Evolutionary conservation across 73 alveolate species (phyloP), one percentile per base, ranked within the genome.

Genomic region (Uronychia binucleata): DNA sequence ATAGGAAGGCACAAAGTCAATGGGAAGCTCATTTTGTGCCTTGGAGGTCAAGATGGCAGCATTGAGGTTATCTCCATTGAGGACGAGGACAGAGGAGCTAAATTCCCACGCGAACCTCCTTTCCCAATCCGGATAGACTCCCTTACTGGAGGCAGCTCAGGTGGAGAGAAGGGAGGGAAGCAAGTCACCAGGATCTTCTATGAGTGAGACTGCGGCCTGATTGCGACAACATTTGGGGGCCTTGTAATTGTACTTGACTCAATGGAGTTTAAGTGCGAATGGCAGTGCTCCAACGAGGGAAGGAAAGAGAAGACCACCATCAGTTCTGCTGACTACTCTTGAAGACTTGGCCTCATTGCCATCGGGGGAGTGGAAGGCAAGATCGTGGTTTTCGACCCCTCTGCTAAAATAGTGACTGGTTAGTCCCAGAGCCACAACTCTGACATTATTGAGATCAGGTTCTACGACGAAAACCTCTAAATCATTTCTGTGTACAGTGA

Each of bases 301-400:
- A 79, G 82, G 26, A 87, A 80, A 46, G 88, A 79, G 34, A 79
- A 86, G 76, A 46, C 59, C 11, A 87, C 93, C 28, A 80, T 87
- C 14, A 67, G 87, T 5, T 59, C 89, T 0, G 32, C 77, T 31
- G 93, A 87, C 81, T 87, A 80, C 77, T 80, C 89, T 26, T 14
- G 30, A 33, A n/a, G 58, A 28, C 27, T 58, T 1, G 87, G 87
- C n/a, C 75, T 87, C 14, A 80, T 87, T 27, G 93, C 89, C 0
- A 74, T 80, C 14, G 89, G 94, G 1, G 94, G 94, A 0, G 57
- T 67, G 28, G 94, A 88, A 46, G 94, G 94, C 1, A 88, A 75
- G 33, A 13, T 88, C 0, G 78, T 88, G 14, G 78, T 88, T 13
- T 67, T 88, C 57, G 94, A 88, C 57, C 94, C 94, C 1, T 88